Evolutionary conservation across 352 stramenopile genomes (phyloP), one percentile per base, ranked within the genome.

Genomic region (Saprolegnia parasitica): DNA sequence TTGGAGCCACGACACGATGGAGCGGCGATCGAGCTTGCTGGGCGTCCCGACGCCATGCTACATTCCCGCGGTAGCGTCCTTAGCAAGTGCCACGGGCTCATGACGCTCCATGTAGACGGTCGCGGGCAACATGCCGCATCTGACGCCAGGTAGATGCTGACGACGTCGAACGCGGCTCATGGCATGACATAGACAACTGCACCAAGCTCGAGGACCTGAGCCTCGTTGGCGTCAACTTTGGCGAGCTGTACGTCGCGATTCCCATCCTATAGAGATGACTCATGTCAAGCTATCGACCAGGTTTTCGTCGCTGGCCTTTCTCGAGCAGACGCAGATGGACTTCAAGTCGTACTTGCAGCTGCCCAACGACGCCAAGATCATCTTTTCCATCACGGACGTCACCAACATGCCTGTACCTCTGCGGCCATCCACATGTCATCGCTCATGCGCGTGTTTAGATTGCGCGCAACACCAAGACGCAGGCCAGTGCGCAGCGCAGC

Each of bases 321-420:
- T 80, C 42, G 75, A 77, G 61, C 52, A 77, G 37, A 84, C 78
- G 58, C 68, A 78, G 62, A 60, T 67, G 40, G 55, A 72, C 23
- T 78, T 90, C 57, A 78, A 80, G 24, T 56, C 83, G 10, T 83
- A 90, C 32, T 56, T 93, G 37, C 79, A 81, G 37, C 67, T 83
- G 16, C 71, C 63, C 20, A 70, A 75, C 21, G 76, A 86, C 71
- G 68, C 67, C 11, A 66, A 81, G 62, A 62, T 89, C 39, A 66
- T 93, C 57, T 77, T 93, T 45, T 90, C 84, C 15, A 83, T 84
- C 24, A 82, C 78, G 50, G 84, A 93, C 71, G 90, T 90, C 73
- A 83, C 87, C 60, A 83, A 73, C 67, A 45, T 42, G 23, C 24
- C 21, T n/a, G n/a, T 64, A 57, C 47, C 8, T 35, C 29, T 60